Base-by-base conservation (phyloP, 2,329 filamentous ascomycete species). In the Purpureocillium lavendulum region DNA sequence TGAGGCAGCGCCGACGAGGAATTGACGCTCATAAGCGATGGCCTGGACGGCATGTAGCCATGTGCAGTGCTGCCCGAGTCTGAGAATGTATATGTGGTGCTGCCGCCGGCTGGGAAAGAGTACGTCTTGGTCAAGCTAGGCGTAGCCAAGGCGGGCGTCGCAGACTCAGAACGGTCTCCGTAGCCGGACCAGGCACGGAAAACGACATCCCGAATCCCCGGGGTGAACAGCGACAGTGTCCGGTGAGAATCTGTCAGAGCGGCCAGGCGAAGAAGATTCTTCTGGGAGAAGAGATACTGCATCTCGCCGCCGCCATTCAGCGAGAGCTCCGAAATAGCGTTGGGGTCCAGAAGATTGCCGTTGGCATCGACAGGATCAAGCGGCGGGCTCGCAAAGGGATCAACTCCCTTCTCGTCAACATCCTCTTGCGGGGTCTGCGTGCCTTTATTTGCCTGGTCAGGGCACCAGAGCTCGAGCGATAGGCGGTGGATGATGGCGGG, bases 401-500 rank as follows among this genome's bases (percentile, higher is more conserved):
- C 85, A 35, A 89, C 71, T 18, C 80, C 75, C 38, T 76, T 65
- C 49, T 85, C 75, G 48, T 80, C 63, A 34, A 62, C 52, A 18
- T 67, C 62, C 42, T 71, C 71, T 41, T 66, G 69, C 15, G 70
- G 64, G 14, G 66, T 57, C 30, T 77, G 57, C 2, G 50, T 67
- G 42, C 73, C 75, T 49, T 64, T 62, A 39, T 59, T 61, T 28
- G 53, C 58, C 57, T 92, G 87, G 50, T 97, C 90, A 0, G 89
- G 87, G 39, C 87, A 92, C 82, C 88, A 95, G 36, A 96, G 64
- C 48, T 86, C 80, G 41, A 97, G 68, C 0, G 90, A 97, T 15
- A 98, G 67, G 38, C 88, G 79, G 62, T 98, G 92, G 45, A 98
- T 95, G 43, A 97, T 97, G 36, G 90, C 89, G 1, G 92, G 92